Conservation (phyloP, 2,329 filamentous ascomycete species). For the Aspergillus chevalieri region DNA sequence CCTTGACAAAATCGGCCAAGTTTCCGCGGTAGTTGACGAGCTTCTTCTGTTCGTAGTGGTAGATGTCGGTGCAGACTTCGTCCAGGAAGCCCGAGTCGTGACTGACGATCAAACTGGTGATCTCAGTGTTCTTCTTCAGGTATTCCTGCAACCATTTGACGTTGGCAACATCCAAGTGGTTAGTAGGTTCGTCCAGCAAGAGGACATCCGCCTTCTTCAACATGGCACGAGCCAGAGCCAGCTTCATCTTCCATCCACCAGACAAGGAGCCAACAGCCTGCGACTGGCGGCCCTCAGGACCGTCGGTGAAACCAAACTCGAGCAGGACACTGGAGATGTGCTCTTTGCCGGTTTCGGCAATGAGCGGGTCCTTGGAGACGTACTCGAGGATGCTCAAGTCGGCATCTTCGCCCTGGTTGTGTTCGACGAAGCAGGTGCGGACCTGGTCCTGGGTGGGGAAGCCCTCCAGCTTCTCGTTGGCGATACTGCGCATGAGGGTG, state of each 20-base stretch:
- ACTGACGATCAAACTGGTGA: conserved; percentile 94
- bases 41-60: conserved; percentile 99
- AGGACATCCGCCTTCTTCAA: conserved; percentile 94
- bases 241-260: conserved; percentile 99
- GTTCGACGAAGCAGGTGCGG: conserved; percentile 95
- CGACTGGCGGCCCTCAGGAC: conserved; percentile 79
- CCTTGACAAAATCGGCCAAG: conserved; percentile 65
- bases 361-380: conserved; percentile 79
- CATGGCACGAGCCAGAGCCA: conserved; percentile 93
- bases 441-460: conserved; percentile 90
- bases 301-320: conserved; percentile 89
- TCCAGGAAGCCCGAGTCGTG: conserved; percentile 98
- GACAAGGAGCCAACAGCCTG: conserved; percentile 91
- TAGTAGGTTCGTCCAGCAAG: conserved; percentile 95
- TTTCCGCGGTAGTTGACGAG: conserved; percentile 54
- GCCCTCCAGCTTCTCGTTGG: conserved; percentile 90
- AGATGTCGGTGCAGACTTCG: conserved; percentile 96
- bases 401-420: conserved; percentile 97
- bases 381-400: conserved; percentile 95
- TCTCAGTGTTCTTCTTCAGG: conserved; percentile 89
- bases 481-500: conserved; percentile 96
- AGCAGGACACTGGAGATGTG: conserved; percentile 77
- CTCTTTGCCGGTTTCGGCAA: conserved; percentile 69
- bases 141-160: conserved; percentile 95
- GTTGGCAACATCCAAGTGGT: conserved; percentile 94